Conservation (phyloP, 176 grass and related monocot genomes). For the Cenchrus fungigraminus region DNA sequence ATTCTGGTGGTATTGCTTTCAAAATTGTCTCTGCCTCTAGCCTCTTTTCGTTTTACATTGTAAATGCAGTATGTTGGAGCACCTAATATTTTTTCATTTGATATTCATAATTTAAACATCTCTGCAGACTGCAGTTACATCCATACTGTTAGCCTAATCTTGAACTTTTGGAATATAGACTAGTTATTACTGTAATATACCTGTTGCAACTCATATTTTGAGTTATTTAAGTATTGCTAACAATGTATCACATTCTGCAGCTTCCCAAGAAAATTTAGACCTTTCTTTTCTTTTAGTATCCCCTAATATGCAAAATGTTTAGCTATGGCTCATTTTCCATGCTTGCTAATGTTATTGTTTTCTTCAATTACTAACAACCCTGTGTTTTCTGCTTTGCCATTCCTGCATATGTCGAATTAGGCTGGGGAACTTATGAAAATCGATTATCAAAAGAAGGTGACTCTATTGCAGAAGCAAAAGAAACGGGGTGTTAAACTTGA, state of each 20-base stretch:
- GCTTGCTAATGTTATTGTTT: background rate
- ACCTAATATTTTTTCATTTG: background rate
- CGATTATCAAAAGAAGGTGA: constrained; percentile 95
- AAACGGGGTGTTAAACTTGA: constrained; percentile 75
- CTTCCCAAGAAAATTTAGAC: constrained; percentile 25
- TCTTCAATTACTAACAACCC: background rate
- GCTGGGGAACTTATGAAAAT: constrained; percentile 95
- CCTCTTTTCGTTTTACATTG: constrained; percentile 9
- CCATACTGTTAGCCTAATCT: constrained; percentile 3
- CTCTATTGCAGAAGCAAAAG: constrained; percentile 89
- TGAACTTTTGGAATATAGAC: constrained; percentile 7
- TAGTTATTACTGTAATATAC: constrained; percentile 6
- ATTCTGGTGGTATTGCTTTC: constrained; percentile 20
- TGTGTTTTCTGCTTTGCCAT: constrained; percentile 31
- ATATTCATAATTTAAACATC: background rate
- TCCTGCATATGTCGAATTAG: constrained; percentile 48
- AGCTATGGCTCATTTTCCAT: constrained; percentile 8
- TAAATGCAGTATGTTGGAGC: background rate
- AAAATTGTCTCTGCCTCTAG: background rate
- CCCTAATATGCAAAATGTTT: background rate
- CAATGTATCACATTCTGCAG: background rate
- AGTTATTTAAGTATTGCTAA: background rate
- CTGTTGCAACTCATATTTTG: background rate
- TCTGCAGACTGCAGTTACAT: constrained; percentile 9
- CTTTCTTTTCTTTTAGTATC: constrained; percentile 1